Base-by-base conservation (phyloP, 148 eudicot genomes). In the Rhododendron williamsianum region DNA sequence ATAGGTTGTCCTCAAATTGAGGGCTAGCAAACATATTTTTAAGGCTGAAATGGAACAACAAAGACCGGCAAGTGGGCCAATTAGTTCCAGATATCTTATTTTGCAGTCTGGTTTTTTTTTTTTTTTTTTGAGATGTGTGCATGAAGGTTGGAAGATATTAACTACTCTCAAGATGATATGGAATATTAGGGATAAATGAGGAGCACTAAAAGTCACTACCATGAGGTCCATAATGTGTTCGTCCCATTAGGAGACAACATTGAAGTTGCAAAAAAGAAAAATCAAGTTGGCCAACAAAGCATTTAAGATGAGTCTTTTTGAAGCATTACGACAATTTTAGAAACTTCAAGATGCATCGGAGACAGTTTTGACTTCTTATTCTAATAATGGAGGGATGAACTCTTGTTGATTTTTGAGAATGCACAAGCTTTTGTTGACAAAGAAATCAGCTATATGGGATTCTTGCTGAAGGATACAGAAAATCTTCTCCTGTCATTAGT, bases 1-100 rank as follows among this genome's bases (percentile, higher is more conserved):
- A 93, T 49, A 94, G 79, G 88, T 92, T 90, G 89, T 94, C 96
- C 90, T 89, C 90, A 87, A 95, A 92, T 73, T 89, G 90, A 81
- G 90, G 84, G 89, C 93, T 93, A 23, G 86, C 86, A 76, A 96
- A 95, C 92, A 96, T 88, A 87, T 87, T 88, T 90, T 76, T 85
- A 76, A 96, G 92, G 87, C 99, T 95, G 92, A 82, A 88, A 38
- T 78, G 54, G 18, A 52, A 74, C 77, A 65, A 84, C 49, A 87
- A 80, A 81, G 56, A 81, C 46, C 27, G 1, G 36, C 67, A 54
- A 56, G 71, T 46, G 49, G 83, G 41, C 16, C 46, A 81, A 73
- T 49, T 72, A 73, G 67, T 78, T 83, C 23, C 84, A 69, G 36
- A 81, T 15, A 38, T 51, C 84, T 82, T 51, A 9, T 36, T 36